Evolutionary conservation across 2,329 filamentous ascomycete genomes (phyloP).

Genomic region (Penicillium sp.): DNA sequence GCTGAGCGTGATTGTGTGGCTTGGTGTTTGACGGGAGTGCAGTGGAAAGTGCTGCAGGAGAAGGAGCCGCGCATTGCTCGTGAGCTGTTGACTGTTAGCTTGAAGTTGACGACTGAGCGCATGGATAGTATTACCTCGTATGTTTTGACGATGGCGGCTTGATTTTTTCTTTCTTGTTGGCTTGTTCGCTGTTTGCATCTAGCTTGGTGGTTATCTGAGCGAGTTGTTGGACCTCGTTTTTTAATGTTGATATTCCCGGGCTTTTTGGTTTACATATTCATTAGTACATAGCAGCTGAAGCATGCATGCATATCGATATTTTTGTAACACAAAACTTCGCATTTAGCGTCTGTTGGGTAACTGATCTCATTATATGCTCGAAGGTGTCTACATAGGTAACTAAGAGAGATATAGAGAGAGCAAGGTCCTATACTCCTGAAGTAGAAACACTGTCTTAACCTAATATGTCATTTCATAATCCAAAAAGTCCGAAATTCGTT

Average conservation of each 20-base stretch:
- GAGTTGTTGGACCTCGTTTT: background rate
- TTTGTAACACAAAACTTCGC: background rate
- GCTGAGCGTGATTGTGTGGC: constrained; percentile 79
- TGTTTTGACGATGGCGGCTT: constrained; percentile 31
- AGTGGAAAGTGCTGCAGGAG: constrained; percentile 71
- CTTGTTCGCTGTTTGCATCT: constrained; percentile 1
- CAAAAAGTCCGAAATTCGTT: too few relatives aligned
- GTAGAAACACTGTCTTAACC: too few relatives aligned
- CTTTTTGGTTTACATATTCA: background rate
- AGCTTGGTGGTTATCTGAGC: constrained; percentile 6
- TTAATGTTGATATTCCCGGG: background rate
- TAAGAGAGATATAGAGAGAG: too few relatives aligned
- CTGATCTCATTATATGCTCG: background rate
- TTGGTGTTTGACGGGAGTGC: constrained; percentile 73
- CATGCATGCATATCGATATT: background rate
- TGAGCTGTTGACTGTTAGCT: constrained; percentile 79
- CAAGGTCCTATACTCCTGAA: too few relatives aligned
- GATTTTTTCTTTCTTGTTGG: background rate
- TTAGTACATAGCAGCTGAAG: constrained; percentile 1
- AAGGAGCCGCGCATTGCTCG: constrained; percentile 74
- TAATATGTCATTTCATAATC: too few relatives aligned
- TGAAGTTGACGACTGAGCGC: constrained; percentile 91
- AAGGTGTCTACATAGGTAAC: background rate
- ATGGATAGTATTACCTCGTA: constrained; percentile 71
- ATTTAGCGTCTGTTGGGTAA: background rate